Evolutionary conservation across 257 asterid species (phyloP), one percentile per base, ranked within the genome.

Genomic region (Nicotiana noctiflora): DNA sequence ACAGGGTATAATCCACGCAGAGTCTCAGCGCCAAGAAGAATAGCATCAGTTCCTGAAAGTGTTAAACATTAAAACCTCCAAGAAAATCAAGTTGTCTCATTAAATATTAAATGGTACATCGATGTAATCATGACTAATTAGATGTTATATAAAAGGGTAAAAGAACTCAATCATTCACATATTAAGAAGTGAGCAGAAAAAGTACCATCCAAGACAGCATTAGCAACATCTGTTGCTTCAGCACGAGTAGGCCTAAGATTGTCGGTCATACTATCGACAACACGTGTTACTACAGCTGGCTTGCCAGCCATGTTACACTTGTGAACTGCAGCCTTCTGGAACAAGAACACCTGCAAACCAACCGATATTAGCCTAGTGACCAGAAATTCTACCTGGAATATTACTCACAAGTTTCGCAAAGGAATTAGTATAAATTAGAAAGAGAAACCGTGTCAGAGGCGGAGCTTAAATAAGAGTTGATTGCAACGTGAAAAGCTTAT

Each of bases 281-380:
- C 98, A 68, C 98, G 98, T 55, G 98, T 94, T 14, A 94, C 94
- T 79, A 92, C 98, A 32, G 97, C 96, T 57, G 98, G 98, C 88
- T 94, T 94, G 78, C 98, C 98, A 75, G 97, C 97, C 98, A 94
- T 94, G 86, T 94, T 94, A 83, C 98, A 94, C 87, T 94, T 93
- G 89, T 90, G 83, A 82, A 94, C 87, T 84, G 98, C 98, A 83
- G 93, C 87, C 86, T 93, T 94, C 84, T 94, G 97, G 88, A 91
- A 93, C 86, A 94, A 88, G 85, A 94, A 94, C 82, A 92, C 98
- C 98, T 94, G 89, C 56, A 81, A 56, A 84, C 83, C 81, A 17
- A 75, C 78, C 78, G 49, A 49, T 7, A 74, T 74, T 23, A 74
- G 79, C 61, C 11, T 14, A 46, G 78, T 2, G 15, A 49, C 40